Base-by-base conservation (phyloP, 805 yeast genomes). In the Hanseniaspora thailandica region DNA sequence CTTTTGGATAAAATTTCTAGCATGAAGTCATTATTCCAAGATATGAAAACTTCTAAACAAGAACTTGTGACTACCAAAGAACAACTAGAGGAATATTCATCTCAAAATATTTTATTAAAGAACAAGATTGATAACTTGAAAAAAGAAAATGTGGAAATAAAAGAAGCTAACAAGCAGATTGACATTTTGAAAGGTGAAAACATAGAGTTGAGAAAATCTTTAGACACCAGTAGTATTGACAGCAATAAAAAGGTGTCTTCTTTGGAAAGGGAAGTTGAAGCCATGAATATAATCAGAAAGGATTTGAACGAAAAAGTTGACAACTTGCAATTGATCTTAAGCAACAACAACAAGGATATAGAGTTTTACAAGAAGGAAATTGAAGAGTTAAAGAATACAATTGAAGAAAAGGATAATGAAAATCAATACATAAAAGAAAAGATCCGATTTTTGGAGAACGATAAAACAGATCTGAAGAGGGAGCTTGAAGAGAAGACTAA, bases 21-120 rank as follows among this genome's bases (percentile, higher is more conserved):
- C 2, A 84, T 84, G 90, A 84, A 83, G 58, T 69, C 81, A 0
- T 75, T 84, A 2, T 84, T 84, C 64, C 72, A 69, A 38, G 84
- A 84, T 58, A 82, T 84, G 86, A 82, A 84, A 61, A 82, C 77
- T 55, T 70, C 86, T 0, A 82, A 84, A 61, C 67, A 65, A 2
- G 85, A 83, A 58, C 68, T 85, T 19, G 86, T 76, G 40, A 69
- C 68, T 4, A 71, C 76, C 1, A 76, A 77, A 58, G 76, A 72
- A 17, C 77, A 76, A 57, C 65, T 78, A 49, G 68, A 66, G 63
- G 68, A 76, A 67, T 63, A 77, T 64, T 70, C 72, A 69, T 57
- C 69, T 61, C 69, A 72, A 65, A 68, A 68, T 65, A 19, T 65
- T 15, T 66, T 63, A 31, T 57, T 68, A 58, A 71, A 63, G 59